Evolutionary conservation across 116 monocot species (phyloP).

Genomic region (Papilionanthe hybrid): DNA sequence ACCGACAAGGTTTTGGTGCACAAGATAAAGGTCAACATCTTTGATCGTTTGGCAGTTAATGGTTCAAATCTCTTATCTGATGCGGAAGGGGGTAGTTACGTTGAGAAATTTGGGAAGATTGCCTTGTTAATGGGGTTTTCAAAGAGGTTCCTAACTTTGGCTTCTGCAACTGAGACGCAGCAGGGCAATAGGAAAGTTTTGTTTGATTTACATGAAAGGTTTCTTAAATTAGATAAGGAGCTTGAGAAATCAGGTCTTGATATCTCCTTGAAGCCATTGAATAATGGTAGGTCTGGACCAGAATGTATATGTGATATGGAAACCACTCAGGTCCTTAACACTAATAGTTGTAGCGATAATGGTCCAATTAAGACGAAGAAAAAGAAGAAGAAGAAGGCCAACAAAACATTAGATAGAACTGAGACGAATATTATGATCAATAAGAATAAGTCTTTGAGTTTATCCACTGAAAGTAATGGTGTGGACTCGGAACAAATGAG

Average conservation of each 20-base stretch:
- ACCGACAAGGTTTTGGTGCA: conserved; percentile 53
- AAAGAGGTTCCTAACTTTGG: conserved; percentile 55
- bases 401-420: conserved; percentile 26
- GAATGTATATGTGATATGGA: conserved; percentile 9
- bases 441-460: conserved; percentile 23
- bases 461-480: conserved; percentile 5
- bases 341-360: background rate
- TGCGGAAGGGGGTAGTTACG: conserved; percentile 26
- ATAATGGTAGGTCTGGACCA: conserved; percentile 14
- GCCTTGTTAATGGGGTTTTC: conserved; percentile 50
- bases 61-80: conserved; percentile 41
- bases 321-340: background rate
- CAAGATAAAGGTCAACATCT: conserved; percentile 65
- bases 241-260: conserved; percentile 53
- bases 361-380: no score
- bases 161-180: conserved; percentile 41
- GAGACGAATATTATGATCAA: conserved; percentile 42
- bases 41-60: conserved; percentile 40
- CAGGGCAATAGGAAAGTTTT: conserved; percentile 67
- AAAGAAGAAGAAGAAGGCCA: conserved; percentile 18
- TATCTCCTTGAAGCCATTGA: conserved; percentile 25
- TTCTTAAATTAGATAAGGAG: conserved; percentile 77
- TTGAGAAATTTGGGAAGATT: conserved; percentile 61
- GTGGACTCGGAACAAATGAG: conserved; percentile 5
- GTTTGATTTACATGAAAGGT: conserved; percentile 52